Base-by-base conservation (phyloP, 1,284 basidiomycete species). In the Malassezia brasiliensis region DNA sequence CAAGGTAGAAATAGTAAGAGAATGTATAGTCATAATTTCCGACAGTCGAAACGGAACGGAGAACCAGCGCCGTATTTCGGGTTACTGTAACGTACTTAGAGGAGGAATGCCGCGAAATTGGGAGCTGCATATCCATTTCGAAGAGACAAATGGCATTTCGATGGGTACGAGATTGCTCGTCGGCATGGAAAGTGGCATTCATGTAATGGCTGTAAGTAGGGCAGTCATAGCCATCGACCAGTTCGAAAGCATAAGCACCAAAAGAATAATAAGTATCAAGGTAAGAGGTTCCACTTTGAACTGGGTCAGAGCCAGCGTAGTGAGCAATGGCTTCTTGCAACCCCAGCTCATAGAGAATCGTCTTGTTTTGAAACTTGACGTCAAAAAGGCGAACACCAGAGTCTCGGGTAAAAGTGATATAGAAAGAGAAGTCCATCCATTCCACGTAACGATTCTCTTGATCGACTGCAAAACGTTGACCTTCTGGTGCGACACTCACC, bases 311-410 rank as follows among this genome's bases (percentile, higher is more conserved):
- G 0, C 84, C 83, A 30, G 80, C 59, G 22, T 65, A 65, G 46
- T 63, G 56, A 2, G 74, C 72, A 2, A 75, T 47, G 0, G 75
- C 73, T 40, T 75, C 74, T 39, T 71, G 61, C 14, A 75, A 54
- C 0, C 71, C 68, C 17, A 80, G 79, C 75, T 85, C 82, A 62
- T 85, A 85, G 39, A 85, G 78, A 49, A 86, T 79, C 12, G 82
- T 74, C 62, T 84, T 81, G 20, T 79, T 79, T 38, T 78, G 75
- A 76, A 85, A 83, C 11, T 79, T 77, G 53, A 85, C 78, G 66
- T 85, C 81, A 81, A 82, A 85, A 11, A 85, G 72, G 51, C 79
- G 80, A 55, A 85, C 59, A 11, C 84, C 82, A 81, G 84, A 83
- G 64, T 83, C 83, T 35, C 83, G 72, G 50, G 82, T 80, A 65